Base-by-base conservation (phyloP, 345 rosid species). In the Populus tremula region DNA sequence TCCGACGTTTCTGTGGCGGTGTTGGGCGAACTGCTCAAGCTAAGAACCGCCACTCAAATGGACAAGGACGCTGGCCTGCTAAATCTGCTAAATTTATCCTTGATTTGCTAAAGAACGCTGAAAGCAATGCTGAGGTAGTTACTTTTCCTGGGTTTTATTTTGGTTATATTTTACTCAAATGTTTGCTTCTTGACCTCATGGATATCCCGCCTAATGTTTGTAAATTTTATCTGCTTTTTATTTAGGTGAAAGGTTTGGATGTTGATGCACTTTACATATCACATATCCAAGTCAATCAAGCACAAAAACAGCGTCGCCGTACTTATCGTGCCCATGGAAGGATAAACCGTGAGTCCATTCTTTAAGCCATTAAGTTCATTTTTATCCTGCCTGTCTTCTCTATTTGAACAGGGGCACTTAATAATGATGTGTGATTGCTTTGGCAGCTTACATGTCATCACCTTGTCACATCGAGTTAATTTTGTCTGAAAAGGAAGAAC, bases 291-390 rank as follows among this genome's bases (percentile, higher is more conserved):
- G 94, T 93, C 74, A 93, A 91, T 69, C 94, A 88, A 81, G 90
- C 94, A n/a, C 89, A 84, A 69, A 92, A 87, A 81, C 93, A 92
- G 74, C 91, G 94, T 72, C 90, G 94, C 1, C 81, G 92, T 12
- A 91, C 97, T 18, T 91, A 90, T 65, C 87, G 92, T 59, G 94
- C 94, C 27, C 94, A 90, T 64, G 94, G 97, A 84, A 87, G 97
- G 82, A 92, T 91, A 65, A 91, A 91, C 54, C 94, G 96, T 91
- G 78, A 79, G 94, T 76, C 29, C 50, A 56, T 62, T 56, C 12
- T 54, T 70, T 35, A 33, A 31, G 63, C 21, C 11, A 17, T 13
- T 12, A 5, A 50, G 29, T 69, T 54, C 63, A 21, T 4, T 35
- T 66, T 47, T 61, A 5, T 21, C 69, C 17, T 20, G 65, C 8